phyloP scores from a whole-genome alignment of 352 stramenopile species.

The Pythium insidiosum region DNA sequence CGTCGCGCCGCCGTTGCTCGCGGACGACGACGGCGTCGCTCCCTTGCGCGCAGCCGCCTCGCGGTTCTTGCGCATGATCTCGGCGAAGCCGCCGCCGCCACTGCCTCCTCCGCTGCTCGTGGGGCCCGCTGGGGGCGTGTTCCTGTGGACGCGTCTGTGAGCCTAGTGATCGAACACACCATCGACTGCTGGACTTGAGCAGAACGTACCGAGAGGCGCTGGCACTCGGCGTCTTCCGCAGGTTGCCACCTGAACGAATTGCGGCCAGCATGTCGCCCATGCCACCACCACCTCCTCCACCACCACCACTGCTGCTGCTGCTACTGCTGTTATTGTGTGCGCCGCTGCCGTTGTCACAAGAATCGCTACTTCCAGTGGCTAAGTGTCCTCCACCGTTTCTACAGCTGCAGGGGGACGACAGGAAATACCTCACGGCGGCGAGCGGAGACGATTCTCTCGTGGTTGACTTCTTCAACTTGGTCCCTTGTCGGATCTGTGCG shows the following conservation, averaged over 20 bases:
- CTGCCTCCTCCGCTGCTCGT: conserved; percentile 10
- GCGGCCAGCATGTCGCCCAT: conserved; percentile 66
- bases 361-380: conserved; percentile 1
- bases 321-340: conserved; percentile 7
- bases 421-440: conserved; percentile 24
- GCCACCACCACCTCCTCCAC: conserved; percentile 26
- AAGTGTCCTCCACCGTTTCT: too few species aligned
- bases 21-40: conserved; percentile 4
- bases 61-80: conserved; percentile 88
- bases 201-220: conserved; percentile 20
- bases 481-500: conserved; percentile 63
- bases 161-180: too few species aligned
- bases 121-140: conserved; percentile 13
- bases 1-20: conserved; percentile 1
- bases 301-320: conserved; percentile 13
- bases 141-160: conserved; percentile 7
- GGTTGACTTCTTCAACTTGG: conserved; percentile 71
- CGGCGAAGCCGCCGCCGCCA: conserved; percentile 61
- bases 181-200: too few species aligned
- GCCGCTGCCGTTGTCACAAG: conserved; percentile 7
- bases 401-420: too few species aligned
- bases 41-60: conserved; percentile 67
- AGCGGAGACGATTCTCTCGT: conserved; percentile 67
- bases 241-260: conserved; percentile 60
- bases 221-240: conserved; percentile 41